Evolutionary conservation across 2,329 filamentous ascomycete genomes (phyloP), one percentile per base, ranked within the genome.

Genomic region (Sporothrix variecibatus): DNA sequence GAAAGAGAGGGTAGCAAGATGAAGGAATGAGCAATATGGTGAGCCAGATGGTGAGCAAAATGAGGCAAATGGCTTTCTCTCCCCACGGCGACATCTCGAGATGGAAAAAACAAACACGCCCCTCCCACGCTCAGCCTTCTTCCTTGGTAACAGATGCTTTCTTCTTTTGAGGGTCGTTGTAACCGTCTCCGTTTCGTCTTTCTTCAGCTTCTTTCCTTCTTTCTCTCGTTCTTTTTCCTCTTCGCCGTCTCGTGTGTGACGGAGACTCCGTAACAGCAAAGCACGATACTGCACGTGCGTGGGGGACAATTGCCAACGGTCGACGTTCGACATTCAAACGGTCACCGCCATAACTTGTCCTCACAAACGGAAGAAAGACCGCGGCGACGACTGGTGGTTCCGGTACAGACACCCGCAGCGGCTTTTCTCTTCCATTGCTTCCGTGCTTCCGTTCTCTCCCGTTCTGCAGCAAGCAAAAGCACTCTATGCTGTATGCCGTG

Each of bases 111-210:
- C 60, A 65, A 62, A 43, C 60, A 65, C 60, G 38, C 60, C 60
- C 60, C 60, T 65, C 60, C 60, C 60, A 65, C 60, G 60, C n/a
- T 26, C n/a, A 23, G 34, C 26, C 26, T 65, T 43, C 34, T 64
- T 64, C 31, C 15, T 64, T 23, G 40, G 40, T 43, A 43, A 43
- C 34, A 3, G 1, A 43, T 43, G 40, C 9, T 43, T 43, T 43
- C 6, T 43, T 12, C 40, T 43, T 12, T 15, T 3, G 4, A 2
- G 9, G 9, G 40, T 43, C 12, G 40, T 26, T 53, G 51, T 23
- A 58, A 58, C 56, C 7, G 26, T 31, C 56, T 58, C 26, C 56
- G 56, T 58, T 58, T 58, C 56, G 12, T 58, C 26, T 15, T 5
- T 56, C 5, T 58, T 58, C 56, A 20, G 26, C 56, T 58, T 58